Evolutionary conservation across 768 basidiomycete genomes (phyloP).

Genomic region (Epithele typhae): DNA sequence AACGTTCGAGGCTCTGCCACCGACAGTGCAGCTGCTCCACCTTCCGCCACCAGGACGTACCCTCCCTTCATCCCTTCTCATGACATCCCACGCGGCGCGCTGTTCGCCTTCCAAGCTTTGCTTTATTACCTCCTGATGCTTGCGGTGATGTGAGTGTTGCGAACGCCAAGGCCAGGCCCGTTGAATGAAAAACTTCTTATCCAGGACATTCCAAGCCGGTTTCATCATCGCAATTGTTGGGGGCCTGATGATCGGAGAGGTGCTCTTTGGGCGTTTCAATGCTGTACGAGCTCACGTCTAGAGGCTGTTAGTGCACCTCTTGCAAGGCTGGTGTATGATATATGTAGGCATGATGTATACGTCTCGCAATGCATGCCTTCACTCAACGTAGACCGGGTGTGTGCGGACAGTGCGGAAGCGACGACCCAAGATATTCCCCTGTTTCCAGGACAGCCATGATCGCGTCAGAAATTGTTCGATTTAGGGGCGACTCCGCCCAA

Average conservation of each 20-base stretch:
- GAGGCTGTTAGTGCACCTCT: not conserved
- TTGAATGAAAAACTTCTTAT: constrained; percentile 16
- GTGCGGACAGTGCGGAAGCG: too few relatives aligned
- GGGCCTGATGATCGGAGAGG: constrained; percentile 73
- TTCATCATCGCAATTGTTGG: constrained; percentile 70
- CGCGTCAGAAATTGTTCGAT: too few relatives aligned
- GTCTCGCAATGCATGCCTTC: too few relatives aligned
- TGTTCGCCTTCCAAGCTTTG: constrained; percentile 59
- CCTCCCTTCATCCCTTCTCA: constrained; percentile 64
- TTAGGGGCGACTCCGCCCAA: too few relatives aligned
- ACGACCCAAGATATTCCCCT: too few relatives aligned
- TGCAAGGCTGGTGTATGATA: constrained; percentile 2
- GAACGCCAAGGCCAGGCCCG: not conserved
- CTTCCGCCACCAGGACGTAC: constrained; percentile 30
- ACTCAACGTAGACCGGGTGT: too few relatives aligned
- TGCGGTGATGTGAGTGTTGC: constrained; percentile 66
- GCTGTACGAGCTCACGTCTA: constrained; percentile 4
- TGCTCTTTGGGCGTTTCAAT: constrained; percentile 57
- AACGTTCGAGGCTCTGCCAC: too few relatives aligned
- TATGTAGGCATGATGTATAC: too few relatives aligned
- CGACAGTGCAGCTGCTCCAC: too few relatives aligned
- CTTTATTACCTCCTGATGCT: constrained; percentile 76
- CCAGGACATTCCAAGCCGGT: constrained; percentile 80
- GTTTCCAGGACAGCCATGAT: too few relatives aligned
- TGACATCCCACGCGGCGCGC: constrained; percentile 66